Evolutionary conservation across 1,284 basidiomycete species (phyloP).

Genomic region (Gymnopus androsaceus): DNA sequence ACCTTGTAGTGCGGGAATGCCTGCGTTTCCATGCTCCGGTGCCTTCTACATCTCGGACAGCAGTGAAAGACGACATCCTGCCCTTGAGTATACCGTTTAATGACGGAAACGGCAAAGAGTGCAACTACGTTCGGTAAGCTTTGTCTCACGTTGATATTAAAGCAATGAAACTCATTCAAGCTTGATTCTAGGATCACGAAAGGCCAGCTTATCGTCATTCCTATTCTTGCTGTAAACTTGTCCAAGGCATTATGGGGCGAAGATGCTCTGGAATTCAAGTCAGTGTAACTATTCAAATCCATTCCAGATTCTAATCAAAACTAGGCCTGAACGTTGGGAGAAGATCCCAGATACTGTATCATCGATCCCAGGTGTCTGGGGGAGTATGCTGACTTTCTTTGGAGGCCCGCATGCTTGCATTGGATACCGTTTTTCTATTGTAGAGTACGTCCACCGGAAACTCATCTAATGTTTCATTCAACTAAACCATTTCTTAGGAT

Average conservation of each 20-base stretch:
- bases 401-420: slow-evolving; percentile 31
- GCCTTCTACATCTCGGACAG: slow-evolving; percentile 49
- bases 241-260: slow-evolving; percentile 54
- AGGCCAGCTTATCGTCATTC: slow-evolving; percentile 47
- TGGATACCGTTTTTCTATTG: slow-evolving; percentile 46
- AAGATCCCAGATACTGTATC: slow-evolving; percentile 21
- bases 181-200: slow-evolving; percentile 35
- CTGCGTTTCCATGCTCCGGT: slow-evolving; percentile 70
- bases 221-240: slow-evolving; percentile 49
- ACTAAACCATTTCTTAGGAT: too few species aligned
- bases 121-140: slow-evolving; percentile 32
- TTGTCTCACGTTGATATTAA: not conserved
- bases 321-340: slow-evolving; percentile 28
- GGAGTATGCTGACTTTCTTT: slow-evolving; percentile 32
- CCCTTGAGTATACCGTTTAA: slow-evolving; percentile 49
- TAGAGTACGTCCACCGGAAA: too few species aligned
- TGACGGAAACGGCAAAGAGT: slow-evolving; percentile 37
- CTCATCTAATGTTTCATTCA: too few species aligned
- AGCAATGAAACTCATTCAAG: not conserved
- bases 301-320: not conserved
- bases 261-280: slow-evolving; percentile 55
- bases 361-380: slow-evolving; percentile 30
- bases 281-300: not conserved
- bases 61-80: slow-evolving; percentile 56
- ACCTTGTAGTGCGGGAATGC: slow-evolving; percentile 67